Conservation (phyloP, 176 grass and related monocot species). For the Eleusine indica region DNA sequence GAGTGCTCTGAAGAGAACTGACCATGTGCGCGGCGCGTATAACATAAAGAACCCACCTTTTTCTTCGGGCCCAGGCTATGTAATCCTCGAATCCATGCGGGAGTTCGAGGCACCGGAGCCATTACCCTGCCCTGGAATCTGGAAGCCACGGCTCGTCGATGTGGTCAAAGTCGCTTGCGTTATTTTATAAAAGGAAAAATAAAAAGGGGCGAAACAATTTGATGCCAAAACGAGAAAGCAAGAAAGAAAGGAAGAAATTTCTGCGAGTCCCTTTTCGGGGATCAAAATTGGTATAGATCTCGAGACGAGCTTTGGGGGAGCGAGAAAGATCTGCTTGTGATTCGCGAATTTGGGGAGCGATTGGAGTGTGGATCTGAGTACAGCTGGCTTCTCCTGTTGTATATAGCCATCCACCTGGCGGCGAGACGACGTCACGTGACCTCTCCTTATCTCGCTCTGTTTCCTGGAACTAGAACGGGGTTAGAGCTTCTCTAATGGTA, state of each 20-base stretch:
- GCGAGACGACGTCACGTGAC: neutral
- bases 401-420: neutral
- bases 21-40: slow-evolving; percentile 47
- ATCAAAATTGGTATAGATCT: too few relatives aligned
- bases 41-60: slow-evolving; percentile 37
- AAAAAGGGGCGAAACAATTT: neutral
- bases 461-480: too few relatives aligned
- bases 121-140: slow-evolving; percentile 8
- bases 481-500: too few relatives aligned
- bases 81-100: slow-evolving; percentile 50
- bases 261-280: neutral
- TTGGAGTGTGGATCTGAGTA: neutral
- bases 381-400: neutral
- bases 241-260: neutral
- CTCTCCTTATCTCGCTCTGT: neutral
- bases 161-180: neutral
- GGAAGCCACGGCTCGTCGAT: slow-evolving; percentile 17
- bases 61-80: slow-evolving; percentile 26
- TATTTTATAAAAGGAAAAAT: neutral
- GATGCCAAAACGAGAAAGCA: too few relatives aligned
- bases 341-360: neutral
- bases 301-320: neutral
- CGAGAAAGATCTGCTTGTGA: neutral
- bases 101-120: slow-evolving; percentile 6
- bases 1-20: neutral